Conservation (phyloP, 1,284 basidiomycete genomes). For the Anthracocystis panici-leucophaei region DNA sequence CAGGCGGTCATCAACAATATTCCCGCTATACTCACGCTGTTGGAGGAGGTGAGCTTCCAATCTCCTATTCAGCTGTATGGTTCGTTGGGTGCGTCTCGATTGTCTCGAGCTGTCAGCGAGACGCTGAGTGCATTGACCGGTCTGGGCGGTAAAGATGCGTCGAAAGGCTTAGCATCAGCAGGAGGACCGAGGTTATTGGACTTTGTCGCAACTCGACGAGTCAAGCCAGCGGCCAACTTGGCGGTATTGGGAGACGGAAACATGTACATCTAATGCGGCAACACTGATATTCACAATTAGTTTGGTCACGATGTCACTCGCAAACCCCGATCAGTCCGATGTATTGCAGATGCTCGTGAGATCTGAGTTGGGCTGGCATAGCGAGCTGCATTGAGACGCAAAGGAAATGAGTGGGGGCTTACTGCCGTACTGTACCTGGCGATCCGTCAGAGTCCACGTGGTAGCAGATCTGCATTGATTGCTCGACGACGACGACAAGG, state of each 20-base stretch:
- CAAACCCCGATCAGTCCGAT: no score
- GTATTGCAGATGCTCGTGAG: no score
- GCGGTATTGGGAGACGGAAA: constrained; percentile 45
- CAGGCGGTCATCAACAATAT: constrained; percentile 25
- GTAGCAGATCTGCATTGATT: background rate
- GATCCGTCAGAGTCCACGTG: background rate
- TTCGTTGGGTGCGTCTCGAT: constrained; percentile 14
- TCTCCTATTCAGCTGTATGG: constrained; percentile 45
- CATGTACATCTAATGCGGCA: constrained; percentile 43
- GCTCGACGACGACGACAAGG: background rate
- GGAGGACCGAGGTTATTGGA: constrained; percentile 15
- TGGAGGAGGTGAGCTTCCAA: constrained; percentile 46
- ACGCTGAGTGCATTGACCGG: constrained; percentile 18
- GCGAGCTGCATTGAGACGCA: no score
- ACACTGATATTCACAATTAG: background rate
- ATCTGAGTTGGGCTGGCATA: no score
- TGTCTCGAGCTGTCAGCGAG: constrained; percentile 14
- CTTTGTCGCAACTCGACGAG: constrained; percentile 30
- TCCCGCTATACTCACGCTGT: constrained; percentile 25
- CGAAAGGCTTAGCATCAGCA: background rate
- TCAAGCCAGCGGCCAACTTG: constrained; percentile 29
- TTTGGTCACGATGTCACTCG: no score
- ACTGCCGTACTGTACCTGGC: no score
- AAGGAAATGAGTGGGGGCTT: no score
- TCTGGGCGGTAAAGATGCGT: background rate